Percentiles rank a stretch among this genome's conserved stretches.
Conservation (phyloP, 2,329 filamentous ascomycete species). For the Penicillium sp. region DNA sequence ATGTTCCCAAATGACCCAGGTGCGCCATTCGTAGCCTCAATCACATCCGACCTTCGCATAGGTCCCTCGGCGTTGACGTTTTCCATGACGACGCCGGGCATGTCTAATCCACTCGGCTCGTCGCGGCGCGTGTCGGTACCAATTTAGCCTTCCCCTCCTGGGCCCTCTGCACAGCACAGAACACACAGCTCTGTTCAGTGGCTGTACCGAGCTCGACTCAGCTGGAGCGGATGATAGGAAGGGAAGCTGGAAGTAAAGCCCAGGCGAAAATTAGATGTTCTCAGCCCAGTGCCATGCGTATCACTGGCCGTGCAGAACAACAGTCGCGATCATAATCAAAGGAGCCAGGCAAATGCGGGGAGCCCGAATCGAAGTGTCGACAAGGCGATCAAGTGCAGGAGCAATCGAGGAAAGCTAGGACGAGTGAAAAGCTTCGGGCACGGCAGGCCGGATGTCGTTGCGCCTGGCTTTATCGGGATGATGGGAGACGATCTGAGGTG, state of each 20-base stretch:
- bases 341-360: constrained; percentile 9
- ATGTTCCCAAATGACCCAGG: constrained; percentile 12
- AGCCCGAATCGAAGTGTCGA: neutral
- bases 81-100: constrained; percentile 46
- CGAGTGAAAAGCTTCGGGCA: neutral
- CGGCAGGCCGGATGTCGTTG: constrained; percentile 1
- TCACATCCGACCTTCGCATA: constrained; percentile 21
- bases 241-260: constrained; percentile 22
- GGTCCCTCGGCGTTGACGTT: constrained; percentile 31
- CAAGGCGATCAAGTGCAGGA: neutral
- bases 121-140: constrained; percentile 10
- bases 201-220: constrained; percentile 16
- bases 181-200: constrained; percentile 19
- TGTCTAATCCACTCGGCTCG: constrained; percentile 26
- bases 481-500: neutral
- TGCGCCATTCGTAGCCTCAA: constrained; percentile 27
- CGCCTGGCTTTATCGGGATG: neutral
- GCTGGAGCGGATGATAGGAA: constrained; percentile 25
- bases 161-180: constrained; percentile 28
- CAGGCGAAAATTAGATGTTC: constrained; percentile 12
- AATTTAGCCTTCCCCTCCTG: constrained; percentile 28
- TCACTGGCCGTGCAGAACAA: constrained; percentile 19
- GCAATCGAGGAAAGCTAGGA: neutral
- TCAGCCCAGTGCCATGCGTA: constrained; percentile 31
- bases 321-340: constrained; percentile 25